These are phyloP conservation scores for Elsinoe necatrix DNA, from an alignment of 2,329 filamentous ascomycete species.

Conservation along the genomic window DNA sequence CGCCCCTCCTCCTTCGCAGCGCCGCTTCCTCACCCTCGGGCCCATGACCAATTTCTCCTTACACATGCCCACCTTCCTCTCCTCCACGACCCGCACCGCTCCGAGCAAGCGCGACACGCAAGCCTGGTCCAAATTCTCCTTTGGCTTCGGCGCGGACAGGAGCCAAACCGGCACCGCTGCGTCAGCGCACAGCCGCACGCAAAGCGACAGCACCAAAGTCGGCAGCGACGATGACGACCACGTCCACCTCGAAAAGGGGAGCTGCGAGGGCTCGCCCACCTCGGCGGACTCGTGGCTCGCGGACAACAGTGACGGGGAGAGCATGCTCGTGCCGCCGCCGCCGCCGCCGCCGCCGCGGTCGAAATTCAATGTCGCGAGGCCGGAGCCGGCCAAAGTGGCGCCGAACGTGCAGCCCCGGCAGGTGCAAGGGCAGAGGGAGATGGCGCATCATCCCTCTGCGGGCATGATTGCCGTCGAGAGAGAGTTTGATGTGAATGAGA, in stretches of 20 bases:
- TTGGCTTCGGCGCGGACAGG: neutral
- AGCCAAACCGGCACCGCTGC: neutral
- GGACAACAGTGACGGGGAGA: neutral
- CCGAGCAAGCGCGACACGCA: neutral
- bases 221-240: neutral
- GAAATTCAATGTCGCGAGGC: neutral
- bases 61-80: neutral
- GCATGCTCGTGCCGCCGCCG: neutral
- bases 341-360: neutral
- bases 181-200: neutral
- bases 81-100: neutral
- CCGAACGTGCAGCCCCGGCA: neutral
- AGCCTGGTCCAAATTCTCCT: constrained; percentile 12
- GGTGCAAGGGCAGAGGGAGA: neutral
- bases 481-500: neutral
- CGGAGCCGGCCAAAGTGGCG: neutral
- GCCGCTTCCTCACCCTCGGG: constrained; percentile 3
- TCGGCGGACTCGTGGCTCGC: neutral
- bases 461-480: constrained; percentile 7
- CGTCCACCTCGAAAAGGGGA: neutral
- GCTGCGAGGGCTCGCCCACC: neutral
- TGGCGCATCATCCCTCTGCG: neutral
- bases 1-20: neutral
- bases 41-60: constrained; percentile 7
- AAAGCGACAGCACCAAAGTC: constrained; percentile 3